A percentile compares a stretch with the other conserved stretches of the same genome.
Conservation (phyloP, 305 asterid species). For the Fraxinus dipetala region DNA sequence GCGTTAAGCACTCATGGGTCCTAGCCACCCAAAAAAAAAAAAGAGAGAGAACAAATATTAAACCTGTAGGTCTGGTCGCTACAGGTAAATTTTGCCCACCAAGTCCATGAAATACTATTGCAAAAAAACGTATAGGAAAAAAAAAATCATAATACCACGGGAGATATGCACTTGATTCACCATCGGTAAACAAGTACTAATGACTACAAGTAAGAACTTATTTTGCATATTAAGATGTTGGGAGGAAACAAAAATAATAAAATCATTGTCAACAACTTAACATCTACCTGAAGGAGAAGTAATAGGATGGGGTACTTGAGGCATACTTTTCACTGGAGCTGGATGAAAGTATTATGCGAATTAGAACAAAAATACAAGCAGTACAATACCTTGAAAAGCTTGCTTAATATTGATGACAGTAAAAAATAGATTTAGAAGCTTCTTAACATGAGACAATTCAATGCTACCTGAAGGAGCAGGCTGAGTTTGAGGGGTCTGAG, state of each 20-base stretch:
- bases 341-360: constrained; percentile 24
- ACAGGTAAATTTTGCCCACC: background rate
- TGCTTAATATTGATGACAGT: background rate
- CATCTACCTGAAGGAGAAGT: constrained; percentile 63
- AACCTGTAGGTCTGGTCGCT: background rate
- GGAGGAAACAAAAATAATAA: constrained; percentile 1
- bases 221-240: background rate
- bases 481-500: constrained; percentile 53
- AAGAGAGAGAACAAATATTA: background rate
- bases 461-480: constrained; percentile 53
- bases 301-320: constrained; percentile 56
- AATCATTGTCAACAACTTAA: constrained; percentile 3
- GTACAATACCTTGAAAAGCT: background rate
- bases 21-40: background rate
- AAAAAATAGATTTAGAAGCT: background rate
- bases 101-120: constrained; percentile 1
- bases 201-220: background rate
- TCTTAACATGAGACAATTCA: constrained; percentile 11
- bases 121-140: background rate
- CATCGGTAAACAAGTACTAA: constrained; percentile 5
- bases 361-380: constrained; percentile 21
- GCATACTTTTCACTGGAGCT: constrained; percentile 48
- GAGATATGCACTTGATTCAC: background rate
- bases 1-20: background rate
- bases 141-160: background rate